Base-by-base conservation (phyloP, 2,329 filamentous ascomycete species). In the Myrmaecium sp. region DNA sequence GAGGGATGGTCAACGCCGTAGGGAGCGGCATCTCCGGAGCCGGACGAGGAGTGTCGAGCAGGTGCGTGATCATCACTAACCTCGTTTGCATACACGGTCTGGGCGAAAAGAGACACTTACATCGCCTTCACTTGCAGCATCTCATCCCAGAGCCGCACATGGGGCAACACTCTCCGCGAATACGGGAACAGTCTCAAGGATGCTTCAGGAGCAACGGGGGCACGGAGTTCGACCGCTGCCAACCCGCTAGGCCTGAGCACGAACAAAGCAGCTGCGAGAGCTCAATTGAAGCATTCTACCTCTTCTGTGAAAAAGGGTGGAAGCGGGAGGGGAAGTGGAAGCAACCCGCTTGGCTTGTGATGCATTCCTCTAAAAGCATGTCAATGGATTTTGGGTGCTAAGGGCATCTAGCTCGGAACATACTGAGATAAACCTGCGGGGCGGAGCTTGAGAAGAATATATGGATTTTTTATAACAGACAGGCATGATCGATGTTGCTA, bases 151-250 rank as follows among this genome's bases (percentile, higher is more conserved):
- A 54, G 57, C 3, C 50, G 56, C 21, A 40, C 42, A 24, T 62
- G 57, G 58, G 58, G 56, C 28, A 56, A 62, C 37, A 46, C 52
- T 23, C 53, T 62, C 3, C 52, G 58, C 21, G 55, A 55, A 21
- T 62, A 62, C 31, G 59, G 59, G 14, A 62, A 63, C 39, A 49
- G 50, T 17, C 54, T 63, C 41, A 63, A 63, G 35, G 58, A 62
- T 36, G 40, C 46, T 4, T 53, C 58, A 1, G 54, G 52, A 18
- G 57, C 60, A 1, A 42, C 45, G 3, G 59, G 59, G 4, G 39
- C 47, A 17, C 46, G 59, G 4, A 51, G 57, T 11, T 40, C 50
- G 4, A 62, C 58, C 2, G 52, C 51, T 14, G 47, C 46, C 13
- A 62, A 63, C 36, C 59, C 59, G 3, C 40, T 63, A 5, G 59